Conservation (phyloP, 2,329 filamentous ascomycete species). For the Westerdykella aurantiaca region DNA sequence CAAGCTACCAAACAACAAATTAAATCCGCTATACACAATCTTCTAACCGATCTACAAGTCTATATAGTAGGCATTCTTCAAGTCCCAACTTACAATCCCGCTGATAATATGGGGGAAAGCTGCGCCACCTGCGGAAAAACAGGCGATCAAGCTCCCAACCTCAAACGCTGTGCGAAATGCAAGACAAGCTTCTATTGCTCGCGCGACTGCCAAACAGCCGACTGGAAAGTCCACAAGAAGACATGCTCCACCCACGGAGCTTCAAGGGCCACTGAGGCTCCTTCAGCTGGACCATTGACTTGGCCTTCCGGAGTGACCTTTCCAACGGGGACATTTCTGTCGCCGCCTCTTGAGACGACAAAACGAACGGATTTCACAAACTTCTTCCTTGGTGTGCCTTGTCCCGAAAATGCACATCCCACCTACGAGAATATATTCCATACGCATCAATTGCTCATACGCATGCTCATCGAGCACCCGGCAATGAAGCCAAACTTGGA, state of each 20-base stretch:
- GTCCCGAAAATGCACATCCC: constrained; percentile 4
- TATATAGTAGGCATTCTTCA: no score
- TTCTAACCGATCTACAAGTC: no score
- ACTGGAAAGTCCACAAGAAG: constrained; percentile 34
- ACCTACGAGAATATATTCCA: constrained; percentile 7
- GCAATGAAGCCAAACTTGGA: constrained; percentile 10
- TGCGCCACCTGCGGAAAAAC: constrained; percentile 18
- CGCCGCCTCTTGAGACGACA: constrained; percentile 1
- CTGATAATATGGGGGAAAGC: not conserved
- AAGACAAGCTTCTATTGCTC: constrained; percentile 27
- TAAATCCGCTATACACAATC: no score
- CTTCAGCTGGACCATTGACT: not conserved
- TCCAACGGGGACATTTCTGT: not conserved
- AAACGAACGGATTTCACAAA: constrained; percentile 9
- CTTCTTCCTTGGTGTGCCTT: constrained; percentile 8
- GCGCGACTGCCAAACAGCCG: constrained; percentile 28
- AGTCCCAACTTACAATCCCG: no score
- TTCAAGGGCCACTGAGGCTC: not conserved
- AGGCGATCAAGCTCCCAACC: constrained; percentile 3
- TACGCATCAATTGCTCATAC: constrained; percentile 5
- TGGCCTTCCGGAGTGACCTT: not conserved
- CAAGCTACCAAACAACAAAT: no score
- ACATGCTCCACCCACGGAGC: constrained; percentile 9
- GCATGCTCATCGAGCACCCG: constrained; percentile 8
- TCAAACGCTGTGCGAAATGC: constrained; percentile 28